These are phyloP conservation scores for Leccinum longicurvipes DNA, from an alignment of 768 basidiomycete genomes.

Conservation along the genomic window DNA sequence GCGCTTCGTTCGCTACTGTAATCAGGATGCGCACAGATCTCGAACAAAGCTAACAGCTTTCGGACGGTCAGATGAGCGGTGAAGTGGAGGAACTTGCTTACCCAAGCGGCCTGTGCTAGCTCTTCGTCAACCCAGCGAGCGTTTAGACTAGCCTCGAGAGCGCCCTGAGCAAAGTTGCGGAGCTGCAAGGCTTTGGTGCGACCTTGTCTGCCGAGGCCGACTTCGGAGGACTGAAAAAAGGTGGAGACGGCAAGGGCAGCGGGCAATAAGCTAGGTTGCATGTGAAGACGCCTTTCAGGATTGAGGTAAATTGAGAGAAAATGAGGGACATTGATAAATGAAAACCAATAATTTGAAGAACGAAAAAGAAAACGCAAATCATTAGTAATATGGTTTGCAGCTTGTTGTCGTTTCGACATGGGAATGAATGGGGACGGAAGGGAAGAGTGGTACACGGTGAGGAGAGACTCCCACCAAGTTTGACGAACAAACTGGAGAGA, in stretches of 20 bases:
- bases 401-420: conserved; percentile 44
- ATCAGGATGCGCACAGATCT: conserved; percentile 64
- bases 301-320: conserved; percentile 63
- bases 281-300: conserved; percentile 45
- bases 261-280: conserved; percentile 68
- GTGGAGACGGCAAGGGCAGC: conserved; percentile 62
- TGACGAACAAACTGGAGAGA: conserved; percentile 65
- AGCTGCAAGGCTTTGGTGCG: conserved; percentile 57
- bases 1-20: conserved; percentile 52
- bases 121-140: conserved; percentile 72
- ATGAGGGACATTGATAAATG: conserved; percentile 67
- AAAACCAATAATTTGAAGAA: conserved; percentile 66
- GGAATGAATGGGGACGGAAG: conserved; percentile 33
- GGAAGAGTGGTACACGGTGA: conserved; percentile 47
- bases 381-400: conserved; percentile 42
- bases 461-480: conserved; percentile 76
- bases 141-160: conserved; percentile 68
- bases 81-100: conserved; percentile 30
- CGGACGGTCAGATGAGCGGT: conserved; percentile 6
- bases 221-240: conserved; percentile 68
- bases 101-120: conserved; percentile 75
- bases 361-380: conserved; percentile 67
- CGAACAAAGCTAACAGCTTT: conserved; percentile 69
- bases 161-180: conserved; percentile 64
- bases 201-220: conserved; percentile 47